Conservation (phyloP, 2,329 filamentous ascomycete genomes). For the Neonectria hederae region DNA sequence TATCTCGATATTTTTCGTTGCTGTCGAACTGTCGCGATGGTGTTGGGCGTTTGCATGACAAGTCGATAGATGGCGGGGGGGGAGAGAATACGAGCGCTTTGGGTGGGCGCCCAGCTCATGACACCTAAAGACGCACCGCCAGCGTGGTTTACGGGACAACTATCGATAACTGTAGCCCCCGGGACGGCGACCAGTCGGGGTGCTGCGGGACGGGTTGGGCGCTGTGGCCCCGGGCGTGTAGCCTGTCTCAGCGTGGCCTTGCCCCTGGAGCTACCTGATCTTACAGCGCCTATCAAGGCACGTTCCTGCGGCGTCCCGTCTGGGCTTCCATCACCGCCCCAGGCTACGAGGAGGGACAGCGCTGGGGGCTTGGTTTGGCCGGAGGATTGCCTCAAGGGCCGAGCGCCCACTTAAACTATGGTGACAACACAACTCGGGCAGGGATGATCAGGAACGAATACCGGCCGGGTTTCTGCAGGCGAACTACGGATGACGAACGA, state of each 20-base stretch:
- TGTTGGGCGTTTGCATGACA: constrained; percentile 27
- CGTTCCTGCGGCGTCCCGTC: constrained; percentile 17
- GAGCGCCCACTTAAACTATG: background rate
- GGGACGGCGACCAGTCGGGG: constrained; percentile 9
- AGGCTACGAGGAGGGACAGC: too few relatives aligned
- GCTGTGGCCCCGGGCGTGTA: constrained; percentile 23
- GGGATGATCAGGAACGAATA: background rate
- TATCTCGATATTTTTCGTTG: background rate
- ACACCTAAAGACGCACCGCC: constrained; percentile 26
- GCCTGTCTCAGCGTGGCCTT: background rate
- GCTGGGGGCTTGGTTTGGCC: background rate
- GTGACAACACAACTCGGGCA: background rate
- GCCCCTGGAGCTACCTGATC: constrained; percentile 35
- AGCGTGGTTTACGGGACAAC: constrained; percentile 41
- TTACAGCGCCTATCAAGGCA: constrained; percentile 25
- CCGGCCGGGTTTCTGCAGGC: constrained; percentile 9
- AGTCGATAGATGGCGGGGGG: constrained; percentile 29
- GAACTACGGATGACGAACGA: constrained; percentile 7
- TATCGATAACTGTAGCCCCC: constrained; percentile 35
- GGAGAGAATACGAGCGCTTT: background rate
- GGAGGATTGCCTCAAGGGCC: constrained; percentile 1
- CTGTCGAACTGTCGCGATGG: constrained; percentile 24
- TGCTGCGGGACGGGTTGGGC: constrained; percentile 20
- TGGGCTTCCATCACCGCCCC: background rate
- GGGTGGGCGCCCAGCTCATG: constrained; percentile 38